Percentiles rank a stretch among this genome's conserved stretches.
Evolutionary conservation across 306 rosid species (phyloP).

Genomic region (Vigna hirtella): DNA sequence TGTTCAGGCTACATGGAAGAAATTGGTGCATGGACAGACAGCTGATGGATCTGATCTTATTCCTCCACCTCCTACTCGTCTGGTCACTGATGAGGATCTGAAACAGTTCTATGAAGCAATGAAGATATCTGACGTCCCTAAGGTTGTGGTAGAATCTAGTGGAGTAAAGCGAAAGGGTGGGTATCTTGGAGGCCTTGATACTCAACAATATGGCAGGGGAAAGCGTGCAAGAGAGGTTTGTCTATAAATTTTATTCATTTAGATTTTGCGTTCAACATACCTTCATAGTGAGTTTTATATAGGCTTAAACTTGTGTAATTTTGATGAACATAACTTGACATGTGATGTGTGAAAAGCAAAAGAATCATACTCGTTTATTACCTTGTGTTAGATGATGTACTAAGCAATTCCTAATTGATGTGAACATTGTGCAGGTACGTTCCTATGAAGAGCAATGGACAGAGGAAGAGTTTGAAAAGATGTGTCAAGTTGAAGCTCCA

Average conservation of each 20-base stretch:
- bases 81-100: conserved; percentile 90
- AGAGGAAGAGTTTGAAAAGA: conserved; percentile 96
- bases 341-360: neutral
- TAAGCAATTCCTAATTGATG: conserved; percentile 23
- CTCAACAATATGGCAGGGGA: conserved; percentile 93
- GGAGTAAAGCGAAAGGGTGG: conserved; percentile 83
- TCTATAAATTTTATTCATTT: conserved; percentile 27
- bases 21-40: conserved; percentile 60
- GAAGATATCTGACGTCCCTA: conserved; percentile 86
- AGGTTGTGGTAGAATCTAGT: conserved; percentile 58
- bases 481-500: conserved; percentile 86
- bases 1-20: conserved; percentile 84
- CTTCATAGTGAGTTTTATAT: conserved; percentile 11
- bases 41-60: conserved; percentile 57
- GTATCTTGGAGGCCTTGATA: conserved; percentile 79
- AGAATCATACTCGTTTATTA: neutral
- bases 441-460: conserved; percentile 99
- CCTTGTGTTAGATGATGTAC: conserved; percentile 1
- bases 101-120: conserved; percentile 82
- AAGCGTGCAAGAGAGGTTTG: conserved; percentile 99
- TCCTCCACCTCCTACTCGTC: conserved; percentile 80
- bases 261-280: neutral
- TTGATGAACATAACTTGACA: conserved; percentile 9
- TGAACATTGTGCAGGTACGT: conserved; percentile 73
- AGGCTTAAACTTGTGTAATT: neutral